phyloP scores from a whole-genome alignment of 192 early-diverging fungal genomes.

The Mortierella hygrophila region DNA sequence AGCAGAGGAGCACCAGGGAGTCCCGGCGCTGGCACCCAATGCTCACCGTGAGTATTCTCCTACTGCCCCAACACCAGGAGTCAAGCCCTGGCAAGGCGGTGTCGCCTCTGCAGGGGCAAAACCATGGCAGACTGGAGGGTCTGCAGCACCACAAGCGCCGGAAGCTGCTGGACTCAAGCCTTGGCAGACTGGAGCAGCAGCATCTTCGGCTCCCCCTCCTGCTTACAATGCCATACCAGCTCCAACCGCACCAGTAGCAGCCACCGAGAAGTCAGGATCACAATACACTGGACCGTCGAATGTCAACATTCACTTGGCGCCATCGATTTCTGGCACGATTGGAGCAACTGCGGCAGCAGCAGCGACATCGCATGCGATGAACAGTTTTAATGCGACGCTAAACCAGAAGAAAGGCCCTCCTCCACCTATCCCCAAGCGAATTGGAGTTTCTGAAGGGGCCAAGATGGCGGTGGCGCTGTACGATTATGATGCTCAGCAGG shows the following conservation, averaged over 20 bases:
- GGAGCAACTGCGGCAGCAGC: slow-evolving; percentile 36
- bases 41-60: slow-evolving; percentile 16
- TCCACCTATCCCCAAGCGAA: slow-evolving; percentile 39
- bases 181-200: slow-evolving; percentile 17
- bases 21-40: not conserved
- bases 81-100: slow-evolving; percentile 34
- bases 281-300: slow-evolving; percentile 22
- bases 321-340: slow-evolving; percentile 33
- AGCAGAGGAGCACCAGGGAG: slow-evolving; percentile 6
- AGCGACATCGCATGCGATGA: slow-evolving; percentile 29
- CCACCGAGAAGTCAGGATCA: not conserved
- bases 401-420: slow-evolving; percentile 45
- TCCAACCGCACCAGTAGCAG: slow-evolving; percentile 5
- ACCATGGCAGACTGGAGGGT: slow-evolving; percentile 40
- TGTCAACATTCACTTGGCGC: slow-evolving; percentile 33
- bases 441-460: slow-evolving; percentile 20
- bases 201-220: slow-evolving; percentile 23
- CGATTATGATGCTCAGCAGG: slow-evolving; percentile 81
- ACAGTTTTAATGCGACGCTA: slow-evolving; percentile 14
- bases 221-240: slow-evolving; percentile 28
- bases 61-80: slow-evolving; percentile 3
- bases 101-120: slow-evolving; percentile 31
- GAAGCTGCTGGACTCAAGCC: slow-evolving; percentile 16
- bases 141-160: not conserved
- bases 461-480: slow-evolving; percentile 79